phyloP scores from a whole-genome alignment of 257 asterid genomes.

The Rubia yunnanensis region DNA sequence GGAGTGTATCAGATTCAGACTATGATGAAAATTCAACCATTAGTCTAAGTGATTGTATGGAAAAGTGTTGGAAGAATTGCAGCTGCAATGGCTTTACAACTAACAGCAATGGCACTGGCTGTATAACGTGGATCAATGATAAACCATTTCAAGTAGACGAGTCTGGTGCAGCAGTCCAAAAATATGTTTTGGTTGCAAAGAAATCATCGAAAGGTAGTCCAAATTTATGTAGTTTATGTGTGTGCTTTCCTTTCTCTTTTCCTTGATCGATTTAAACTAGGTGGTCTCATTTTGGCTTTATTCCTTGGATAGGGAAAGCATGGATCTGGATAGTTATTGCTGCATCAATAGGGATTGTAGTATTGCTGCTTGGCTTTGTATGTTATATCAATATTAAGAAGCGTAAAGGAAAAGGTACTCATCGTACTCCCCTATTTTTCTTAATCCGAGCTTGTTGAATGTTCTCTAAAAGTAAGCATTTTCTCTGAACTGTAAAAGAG shows the following conservation, averaged over 20 bases:
- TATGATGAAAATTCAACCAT: slow-evolving; percentile 11
- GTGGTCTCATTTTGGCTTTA: neutral
- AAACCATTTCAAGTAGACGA: slow-evolving; percentile 1
- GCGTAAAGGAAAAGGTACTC: slow-evolving; percentile 15
- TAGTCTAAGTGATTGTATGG: slow-evolving; percentile 19
- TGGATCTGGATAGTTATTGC: slow-evolving; percentile 17
- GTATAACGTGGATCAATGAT: slow-evolving; percentile 10
- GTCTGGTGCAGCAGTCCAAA: neutral
- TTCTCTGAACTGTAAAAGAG: slow-evolving; percentile 11
- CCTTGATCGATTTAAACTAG: neutral
- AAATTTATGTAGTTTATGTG: neutral
- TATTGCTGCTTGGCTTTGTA: slow-evolving; percentile 1
- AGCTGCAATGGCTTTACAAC: slow-evolving; percentile 12
- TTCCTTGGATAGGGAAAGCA: slow-evolving; percentile 12
- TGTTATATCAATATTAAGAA: slow-evolving; percentile 11
- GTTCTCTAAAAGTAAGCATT: neutral
- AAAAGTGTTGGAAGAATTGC: slow-evolving; percentile 21
- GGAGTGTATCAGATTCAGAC: neutral
- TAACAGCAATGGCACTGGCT: slow-evolving; percentile 10
- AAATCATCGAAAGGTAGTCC: slow-evolving; percentile 9
- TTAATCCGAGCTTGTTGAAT: neutral
- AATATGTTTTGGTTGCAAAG: slow-evolving; percentile 15
- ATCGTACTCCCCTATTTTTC: neutral
- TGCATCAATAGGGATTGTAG: neutral
- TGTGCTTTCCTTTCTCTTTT: neutral